A percentile compares a stretch with the other conserved stretches of the same genome.
Evolutionary conservation across 441 rosid genomes (phyloP).

Genomic region (Melastoma candidum): DNA sequence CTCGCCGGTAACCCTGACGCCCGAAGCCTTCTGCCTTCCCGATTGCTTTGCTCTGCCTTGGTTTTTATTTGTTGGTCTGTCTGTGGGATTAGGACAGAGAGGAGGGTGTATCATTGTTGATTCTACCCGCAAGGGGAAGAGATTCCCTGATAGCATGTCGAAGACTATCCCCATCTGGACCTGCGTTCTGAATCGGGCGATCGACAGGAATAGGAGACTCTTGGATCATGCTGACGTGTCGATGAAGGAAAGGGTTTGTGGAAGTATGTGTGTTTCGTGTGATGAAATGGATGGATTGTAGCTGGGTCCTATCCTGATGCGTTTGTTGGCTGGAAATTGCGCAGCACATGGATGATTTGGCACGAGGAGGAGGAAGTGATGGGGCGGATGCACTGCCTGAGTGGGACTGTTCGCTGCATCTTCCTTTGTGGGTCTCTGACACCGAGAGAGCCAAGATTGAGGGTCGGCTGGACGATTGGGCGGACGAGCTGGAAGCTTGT

Average conservation of each 20-base stretch:
- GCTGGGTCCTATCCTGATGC: background rate
- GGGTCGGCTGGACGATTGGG: slow-evolving; percentile 62
- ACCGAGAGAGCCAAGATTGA: slow-evolving; percentile 69
- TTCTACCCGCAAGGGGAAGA: slow-evolving; percentile 84
- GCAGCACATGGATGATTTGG: slow-evolving; percentile 23
- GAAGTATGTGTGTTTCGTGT: background rate
- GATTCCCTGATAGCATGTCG: slow-evolving; percentile 95
- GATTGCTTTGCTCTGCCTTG: slow-evolving; percentile 2
- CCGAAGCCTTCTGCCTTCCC: no score
- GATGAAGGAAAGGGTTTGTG: slow-evolving; percentile 32
- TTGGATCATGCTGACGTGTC: slow-evolving; percentile 13
- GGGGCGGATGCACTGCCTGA: slow-evolving; percentile 18
- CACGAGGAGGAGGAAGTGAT: slow-evolving; percentile 12
- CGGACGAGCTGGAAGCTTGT: slow-evolving; percentile 49
- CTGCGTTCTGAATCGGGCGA: slow-evolving; percentile 66
- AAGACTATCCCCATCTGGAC: slow-evolving; percentile 95
- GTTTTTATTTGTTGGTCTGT: background rate
- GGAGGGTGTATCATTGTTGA: slow-evolving; percentile 86
- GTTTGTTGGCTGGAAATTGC: slow-evolving; percentile 8
- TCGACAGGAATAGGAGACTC: slow-evolving; percentile 31
- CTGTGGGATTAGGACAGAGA: slow-evolving; percentile 53
- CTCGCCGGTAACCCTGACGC: slow-evolving; percentile 42
- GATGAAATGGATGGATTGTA: no score
- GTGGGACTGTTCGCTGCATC: slow-evolving; percentile 86
- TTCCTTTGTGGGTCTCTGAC: slow-evolving; percentile 80